Evolutionary conservation across 768 basidiomycete species (phyloP).

Genomic region (Suillus occidentalis): DNA sequence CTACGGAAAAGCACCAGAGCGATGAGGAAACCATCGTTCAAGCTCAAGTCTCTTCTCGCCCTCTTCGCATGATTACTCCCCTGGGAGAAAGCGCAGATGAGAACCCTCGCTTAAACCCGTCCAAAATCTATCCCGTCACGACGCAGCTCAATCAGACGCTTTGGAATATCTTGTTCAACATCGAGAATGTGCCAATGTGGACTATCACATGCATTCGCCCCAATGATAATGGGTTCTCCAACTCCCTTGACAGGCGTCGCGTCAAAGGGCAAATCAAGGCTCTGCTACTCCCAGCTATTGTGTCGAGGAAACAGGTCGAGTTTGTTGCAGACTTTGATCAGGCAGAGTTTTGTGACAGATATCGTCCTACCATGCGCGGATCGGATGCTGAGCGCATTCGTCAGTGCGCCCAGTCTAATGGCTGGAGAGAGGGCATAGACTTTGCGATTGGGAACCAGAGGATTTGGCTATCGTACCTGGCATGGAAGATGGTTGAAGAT

Average conservation of each 20-base stretch:
- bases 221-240: constrained; percentile 62
- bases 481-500: constrained; percentile 65
- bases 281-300: constrained; percentile 52
- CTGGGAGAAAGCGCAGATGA: constrained; percentile 32
- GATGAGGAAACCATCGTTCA: constrained; percentile 60
- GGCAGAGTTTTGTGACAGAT: constrained; percentile 51
- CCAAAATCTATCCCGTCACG: constrained; percentile 56
- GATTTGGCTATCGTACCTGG: constrained; percentile 55
- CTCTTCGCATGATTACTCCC: constrained; percentile 50
- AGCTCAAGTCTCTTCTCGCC: constrained; percentile 60
- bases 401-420: constrained; percentile 49
- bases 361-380: constrained; percentile 51
- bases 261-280: constrained; percentile 58
- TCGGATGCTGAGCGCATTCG: constrained; percentile 47
- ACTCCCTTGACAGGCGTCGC: constrained; percentile 62
- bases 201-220: constrained; percentile 61
- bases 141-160: constrained; percentile 57
- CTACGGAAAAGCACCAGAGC: constrained; percentile 56
- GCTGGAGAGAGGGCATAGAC: constrained; percentile 56
- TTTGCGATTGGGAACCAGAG: constrained; percentile 51
- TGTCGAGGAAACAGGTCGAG: constrained; percentile 49
- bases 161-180: constrained; percentile 43
- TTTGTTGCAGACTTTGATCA: constrained; percentile 51
- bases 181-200: constrained; percentile 53
- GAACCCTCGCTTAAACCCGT: constrained; percentile 45